These are phyloP conservation scores for Austroboletus eburneus DNA, from an alignment of 768 basidiomycete species.

Conservation along the genomic window DNA sequence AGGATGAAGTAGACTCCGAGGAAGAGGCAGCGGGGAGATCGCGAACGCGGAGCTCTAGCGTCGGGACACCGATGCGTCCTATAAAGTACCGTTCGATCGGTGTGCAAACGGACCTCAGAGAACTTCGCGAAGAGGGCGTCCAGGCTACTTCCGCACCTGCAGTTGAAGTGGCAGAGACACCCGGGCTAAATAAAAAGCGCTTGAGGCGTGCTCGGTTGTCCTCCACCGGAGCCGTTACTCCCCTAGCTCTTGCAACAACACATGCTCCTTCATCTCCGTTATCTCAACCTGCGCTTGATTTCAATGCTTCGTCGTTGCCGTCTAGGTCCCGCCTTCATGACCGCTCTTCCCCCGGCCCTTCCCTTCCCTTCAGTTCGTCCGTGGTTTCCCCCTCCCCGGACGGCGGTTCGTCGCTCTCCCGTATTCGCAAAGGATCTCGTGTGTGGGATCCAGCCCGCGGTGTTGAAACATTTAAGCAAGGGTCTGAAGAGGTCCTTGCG, in stretches of 20 bases:
- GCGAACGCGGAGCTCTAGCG: slow-evolving; percentile 35
- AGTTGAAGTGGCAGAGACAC: slow-evolving; percentile 19
- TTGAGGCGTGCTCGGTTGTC: slow-evolving; percentile 19
- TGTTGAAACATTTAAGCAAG: slow-evolving; percentile 81
- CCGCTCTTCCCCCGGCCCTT: slow-evolving; percentile 6
- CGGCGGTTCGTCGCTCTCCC: slow-evolving; percentile 33
- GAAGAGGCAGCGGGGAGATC: slow-evolving; percentile 35
- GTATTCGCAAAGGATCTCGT: slow-evolving; percentile 47
- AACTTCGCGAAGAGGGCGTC: slow-evolving; percentile 51
- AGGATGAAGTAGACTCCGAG: slow-evolving; percentile 63
- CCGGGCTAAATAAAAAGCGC: slow-evolving; percentile 19
- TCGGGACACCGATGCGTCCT: slow-evolving; percentile 14
- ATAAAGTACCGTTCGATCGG: slow-evolving; percentile 60
- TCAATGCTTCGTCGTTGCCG: slow-evolving; percentile 13
- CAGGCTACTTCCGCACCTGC: slow-evolving; percentile 43
- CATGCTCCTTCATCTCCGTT: slow-evolving; percentile 2
- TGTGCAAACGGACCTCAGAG: slow-evolving; percentile 62
- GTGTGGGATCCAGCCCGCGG: slow-evolving; percentile 86
- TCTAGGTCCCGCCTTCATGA: slow-evolving; percentile 5
- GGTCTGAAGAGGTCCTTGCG: slow-evolving; percentile 83
- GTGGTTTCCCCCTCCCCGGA: slow-evolving; percentile 49
- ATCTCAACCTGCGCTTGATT: slow-evolving; percentile 10
- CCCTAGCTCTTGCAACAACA: neutral
- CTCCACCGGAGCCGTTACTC: slow-evolving; percentile 5
- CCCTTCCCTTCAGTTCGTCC: slow-evolving; percentile 50